Evolutionary conservation across 257 asterid species (phyloP).

Genomic region (Penstemon eatonii): DNA sequence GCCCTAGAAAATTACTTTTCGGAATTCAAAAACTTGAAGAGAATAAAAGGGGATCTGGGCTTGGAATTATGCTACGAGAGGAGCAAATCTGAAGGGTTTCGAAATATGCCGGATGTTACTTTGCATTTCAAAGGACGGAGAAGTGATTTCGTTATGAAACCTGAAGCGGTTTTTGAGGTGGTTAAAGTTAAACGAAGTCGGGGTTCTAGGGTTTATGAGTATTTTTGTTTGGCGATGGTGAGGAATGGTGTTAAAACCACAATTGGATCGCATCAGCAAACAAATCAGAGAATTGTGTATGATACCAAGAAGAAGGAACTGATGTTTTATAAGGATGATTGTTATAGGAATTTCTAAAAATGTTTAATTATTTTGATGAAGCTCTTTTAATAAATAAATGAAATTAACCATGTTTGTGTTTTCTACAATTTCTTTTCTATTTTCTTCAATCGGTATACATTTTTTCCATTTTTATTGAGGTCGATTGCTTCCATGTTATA

Average conservation of each 20-base stretch:
- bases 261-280: conserved; percentile 31
- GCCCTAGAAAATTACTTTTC: conserved; percentile 26
- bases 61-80: conserved; percentile 31
- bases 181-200: neutral
- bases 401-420: too few relatives aligned
- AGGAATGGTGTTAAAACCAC: neutral
- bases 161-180: conserved; percentile 31
- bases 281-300: conserved; percentile 25
- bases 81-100: conserved; percentile 10
- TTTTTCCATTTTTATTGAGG: neutral
- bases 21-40: conserved; percentile 5
- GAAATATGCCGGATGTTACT: conserved; percentile 14
- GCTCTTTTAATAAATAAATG: too few relatives aligned
- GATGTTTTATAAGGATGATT: conserved; percentile 24
- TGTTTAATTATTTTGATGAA: too few relatives aligned
- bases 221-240: conserved; percentile 31
- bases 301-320: conserved; percentile 10
- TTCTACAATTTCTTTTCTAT: neutral
- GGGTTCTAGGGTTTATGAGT: conserved; percentile 2
- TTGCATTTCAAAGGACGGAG: conserved; percentile 20
- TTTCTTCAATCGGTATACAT: conserved; percentile 16
- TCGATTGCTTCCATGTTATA: too few relatives aligned
- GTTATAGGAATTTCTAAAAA: neutral
- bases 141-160: conserved; percentile 25
- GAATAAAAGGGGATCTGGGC: conserved; percentile 8